Base-by-base conservation (phyloP, 345 rosid species). In the Rubroshorea leprosula region DNA sequence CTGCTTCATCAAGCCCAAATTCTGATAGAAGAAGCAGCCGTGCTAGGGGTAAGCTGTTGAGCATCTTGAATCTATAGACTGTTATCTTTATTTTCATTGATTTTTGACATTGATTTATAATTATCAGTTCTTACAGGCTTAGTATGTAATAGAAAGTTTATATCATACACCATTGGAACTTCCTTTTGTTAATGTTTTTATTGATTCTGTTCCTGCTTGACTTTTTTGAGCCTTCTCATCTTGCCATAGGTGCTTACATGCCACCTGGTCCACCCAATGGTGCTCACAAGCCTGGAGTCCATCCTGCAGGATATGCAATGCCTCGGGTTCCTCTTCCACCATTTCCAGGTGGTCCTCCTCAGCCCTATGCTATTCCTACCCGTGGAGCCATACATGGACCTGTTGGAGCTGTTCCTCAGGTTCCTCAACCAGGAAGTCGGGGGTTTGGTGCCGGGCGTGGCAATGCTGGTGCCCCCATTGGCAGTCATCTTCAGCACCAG, bases 361-460 rank as follows among this genome's bases (percentile, higher is more conserved):
- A 90, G 82, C 99, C 97, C 19, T 94, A 94, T 57, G 84, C 96
- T 59, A 94, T 94, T 71, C 99, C 99, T 23, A 74, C 90, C 50
- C 96, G 95, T 68, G 95, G 90, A 29, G 84, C 82, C 63, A 83
- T 81, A 57, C 90, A 78, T 73, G 96, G 99, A 65, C 96, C 99
- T 17, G 92, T 87, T 63, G 97, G 97, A 58, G 83, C 91, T 68
- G 90, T 85, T 68, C 89, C 96, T 63, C 94, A 87, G 62, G 93
- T 67, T 54, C 89, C 95, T 73, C 84, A 77, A 60, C 93, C 93
- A 29, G 95, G 93, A 71, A 75, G 76, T 75, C 84, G 82, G 2
- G 94, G 95, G 72, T 88, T 92, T 72, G 93, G 95, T 12, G 74
- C 90, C 69, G 99, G 97, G 21, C 89, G 95, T 45, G 99, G 99